Evolutionary conservation across 305 asterid genomes (phyloP).

Genomic region (Plantago lanceolata): DNA sequence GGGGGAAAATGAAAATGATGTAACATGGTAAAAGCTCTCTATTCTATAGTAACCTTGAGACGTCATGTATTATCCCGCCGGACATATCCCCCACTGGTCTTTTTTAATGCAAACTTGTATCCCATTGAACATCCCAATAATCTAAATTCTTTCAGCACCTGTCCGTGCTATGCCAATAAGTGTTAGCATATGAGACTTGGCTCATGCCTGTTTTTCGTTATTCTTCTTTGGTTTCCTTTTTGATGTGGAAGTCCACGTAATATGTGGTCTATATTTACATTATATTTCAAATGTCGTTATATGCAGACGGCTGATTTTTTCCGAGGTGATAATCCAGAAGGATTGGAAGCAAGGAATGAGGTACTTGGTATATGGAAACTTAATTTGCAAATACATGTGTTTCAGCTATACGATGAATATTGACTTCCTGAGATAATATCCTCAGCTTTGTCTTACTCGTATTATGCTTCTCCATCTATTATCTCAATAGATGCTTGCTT

Average conservation of each 20-base stretch:
- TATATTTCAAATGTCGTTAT: conserved; percentile 27
- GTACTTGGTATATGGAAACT: conserved; percentile 37
- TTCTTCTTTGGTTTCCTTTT: conserved; percentile 10
- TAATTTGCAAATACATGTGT: conserved; percentile 3
- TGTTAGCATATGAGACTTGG: conserved; percentile 14
- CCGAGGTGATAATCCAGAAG: conserved; percentile 96
- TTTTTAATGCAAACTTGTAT: neutral
- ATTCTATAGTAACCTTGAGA: neutral
- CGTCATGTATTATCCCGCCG: neutral
- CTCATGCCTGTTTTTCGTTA: neutral
- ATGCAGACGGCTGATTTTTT: conserved; percentile 91
- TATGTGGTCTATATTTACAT: conserved; percentile 20
- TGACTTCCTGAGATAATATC: conserved; percentile 18
- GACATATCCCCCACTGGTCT: neutral
- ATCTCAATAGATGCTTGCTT: conserved; percentile 17
- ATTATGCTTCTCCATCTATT: neutral
- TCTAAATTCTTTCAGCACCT: too few relatives aligned
- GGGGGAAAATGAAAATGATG: neutral
- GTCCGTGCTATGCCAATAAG: neutral
- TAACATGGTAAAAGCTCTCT: neutral
- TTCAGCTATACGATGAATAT: neutral
- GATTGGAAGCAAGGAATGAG: conserved; percentile 98
- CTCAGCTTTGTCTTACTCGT: conserved; percentile 13
- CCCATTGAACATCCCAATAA: neutral
- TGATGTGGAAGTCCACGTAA: conserved; percentile 24